phyloP scores from a whole-genome alignment of 2,329 filamentous ascomycete species.

The Pseudofabraea citricarpa region DNA sequence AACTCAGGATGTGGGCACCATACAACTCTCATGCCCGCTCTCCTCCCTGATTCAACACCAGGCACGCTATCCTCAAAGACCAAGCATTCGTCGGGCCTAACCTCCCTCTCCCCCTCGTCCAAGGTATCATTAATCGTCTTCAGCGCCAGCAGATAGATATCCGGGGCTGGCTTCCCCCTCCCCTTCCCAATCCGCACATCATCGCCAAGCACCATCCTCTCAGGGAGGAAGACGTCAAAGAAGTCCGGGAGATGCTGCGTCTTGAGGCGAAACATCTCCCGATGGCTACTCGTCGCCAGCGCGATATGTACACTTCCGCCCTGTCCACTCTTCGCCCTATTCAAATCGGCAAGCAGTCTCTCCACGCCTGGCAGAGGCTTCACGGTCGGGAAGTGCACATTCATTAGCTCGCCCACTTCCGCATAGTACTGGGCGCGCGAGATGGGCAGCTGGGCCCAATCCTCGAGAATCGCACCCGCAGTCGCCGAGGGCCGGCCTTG shows the following conservation, averaged over 20 bases:
- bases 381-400: slow-evolving; percentile 66
- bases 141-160: slow-evolving; percentile 88
- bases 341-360: slow-evolving; percentile 58
- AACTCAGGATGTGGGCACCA: slow-evolving; percentile 87
- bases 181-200: slow-evolving; percentile 72
- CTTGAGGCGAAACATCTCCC: slow-evolving; percentile 33
- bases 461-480: slow-evolving; percentile 59
- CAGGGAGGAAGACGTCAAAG: slow-evolving; percentile 59
- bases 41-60: slow-evolving; percentile 82
- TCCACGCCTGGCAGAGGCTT: slow-evolving; percentile 75
- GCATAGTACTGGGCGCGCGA: slow-evolving; percentile 59
- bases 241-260: slow-evolving; percentile 48
- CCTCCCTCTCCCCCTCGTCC: slow-evolving; percentile 53
- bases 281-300: slow-evolving; percentile 67
- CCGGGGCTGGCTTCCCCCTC: slow-evolving; percentile 88
- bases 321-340: slow-evolving; percentile 16
- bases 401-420: slow-evolving; percentile 60
- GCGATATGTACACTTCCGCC: slow-evolving; percentile 65
- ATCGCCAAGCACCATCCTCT: slow-evolving; percentile 80
- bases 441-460: slow-evolving; percentile 86
- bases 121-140: slow-evolving; percentile 77
- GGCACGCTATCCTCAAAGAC: slow-evolving; percentile 96
- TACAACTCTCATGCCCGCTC: slow-evolving; percentile 90
- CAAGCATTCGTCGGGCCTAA: slow-evolving; percentile 81
- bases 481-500: slow-evolving; percentile 25